Evolutionary conservation across 768 basidiomycete genomes (phyloP).

Genomic region (Suillus variegatus): DNA sequence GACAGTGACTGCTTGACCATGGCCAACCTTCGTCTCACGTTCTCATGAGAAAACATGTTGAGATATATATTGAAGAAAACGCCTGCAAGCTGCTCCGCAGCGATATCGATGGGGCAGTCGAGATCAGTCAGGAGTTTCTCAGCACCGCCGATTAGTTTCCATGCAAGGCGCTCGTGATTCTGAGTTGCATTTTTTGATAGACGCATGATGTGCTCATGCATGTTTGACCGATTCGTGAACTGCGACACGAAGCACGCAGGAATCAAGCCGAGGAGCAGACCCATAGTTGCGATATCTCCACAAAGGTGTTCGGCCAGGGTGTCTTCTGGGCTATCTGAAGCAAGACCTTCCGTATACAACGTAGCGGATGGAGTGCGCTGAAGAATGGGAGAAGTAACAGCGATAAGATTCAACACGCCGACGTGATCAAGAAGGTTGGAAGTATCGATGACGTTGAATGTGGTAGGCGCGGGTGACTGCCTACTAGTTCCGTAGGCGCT

Average conservation of each 20-base stretch:
- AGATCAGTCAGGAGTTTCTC: not conserved
- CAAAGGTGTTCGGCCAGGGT: slow-evolving; percentile 26
- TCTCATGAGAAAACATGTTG: slow-evolving; percentile 32
- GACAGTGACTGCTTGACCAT: slow-evolving; percentile 13
- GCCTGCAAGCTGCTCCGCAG: slow-evolving; percentile 25
- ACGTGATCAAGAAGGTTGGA: slow-evolving; percentile 34
- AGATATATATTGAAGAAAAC: slow-evolving; percentile 29
- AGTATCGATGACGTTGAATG: slow-evolving; percentile 35
- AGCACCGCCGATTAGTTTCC: slow-evolving; percentile 21
- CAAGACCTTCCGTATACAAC: slow-evolving; percentile 31
- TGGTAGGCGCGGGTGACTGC: slow-evolving; percentile 24
- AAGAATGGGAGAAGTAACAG: slow-evolving; percentile 26
- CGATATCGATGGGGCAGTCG: slow-evolving; percentile 5
- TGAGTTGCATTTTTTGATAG: not conserved
- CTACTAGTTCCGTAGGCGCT: slow-evolving; percentile 19
- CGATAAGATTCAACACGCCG: slow-evolving; percentile 30
- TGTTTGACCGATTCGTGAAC: slow-evolving; percentile 32
- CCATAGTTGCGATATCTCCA: slow-evolving; percentile 28
- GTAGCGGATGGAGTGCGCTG: slow-evolving; percentile 22
- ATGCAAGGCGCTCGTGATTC: slow-evolving; percentile 26
- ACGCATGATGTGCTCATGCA: slow-evolving; percentile 20
- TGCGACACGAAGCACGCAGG: slow-evolving; percentile 27
- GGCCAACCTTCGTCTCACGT: slow-evolving; percentile 16
- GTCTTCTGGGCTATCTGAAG: slow-evolving; percentile 13
- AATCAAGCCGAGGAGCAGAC: slow-evolving; percentile 28